These are phyloP conservation scores for Pelargonium fulgidum DNA, from an alignment of 441 rosid genomes.

Conservation along the genomic window DNA sequence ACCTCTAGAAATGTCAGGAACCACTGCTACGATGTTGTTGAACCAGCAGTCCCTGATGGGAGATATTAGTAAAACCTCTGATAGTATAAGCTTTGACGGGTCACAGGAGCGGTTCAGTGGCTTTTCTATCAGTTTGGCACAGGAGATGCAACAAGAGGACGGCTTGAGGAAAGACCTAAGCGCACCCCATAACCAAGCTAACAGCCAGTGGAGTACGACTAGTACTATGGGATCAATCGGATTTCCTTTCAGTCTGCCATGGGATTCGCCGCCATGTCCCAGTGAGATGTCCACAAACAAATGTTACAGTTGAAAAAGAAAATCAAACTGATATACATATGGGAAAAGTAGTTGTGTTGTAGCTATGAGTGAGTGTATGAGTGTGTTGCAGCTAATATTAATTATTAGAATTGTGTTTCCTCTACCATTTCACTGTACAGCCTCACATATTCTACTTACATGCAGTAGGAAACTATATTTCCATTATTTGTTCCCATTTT, in stretches of 20 bases:
- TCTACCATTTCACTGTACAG: no score
- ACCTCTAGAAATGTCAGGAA: constrained; percentile 31
- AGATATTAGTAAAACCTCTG: not conserved
- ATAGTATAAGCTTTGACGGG: constrained; percentile 29
- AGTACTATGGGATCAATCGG: constrained; percentile 24
- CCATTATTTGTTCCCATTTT: no score
- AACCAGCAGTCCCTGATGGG: constrained; percentile 10
- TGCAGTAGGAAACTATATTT: no score
- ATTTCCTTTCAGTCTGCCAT: constrained; percentile 57
- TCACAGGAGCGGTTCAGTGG: constrained; percentile 28
- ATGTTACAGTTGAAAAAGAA: constrained; percentile 38
- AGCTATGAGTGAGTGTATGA: no score
- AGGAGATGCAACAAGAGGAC: constrained; percentile 29
- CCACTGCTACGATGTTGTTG: constrained; percentile 20
- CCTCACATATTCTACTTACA: no score
- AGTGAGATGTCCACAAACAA: constrained; percentile 49
- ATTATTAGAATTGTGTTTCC: no score
- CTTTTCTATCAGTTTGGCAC: constrained; percentile 34
- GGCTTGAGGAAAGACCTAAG: constrained; percentile 25
- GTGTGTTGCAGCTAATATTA: no score
- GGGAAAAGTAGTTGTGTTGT: no score
- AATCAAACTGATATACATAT: constrained; percentile 1
- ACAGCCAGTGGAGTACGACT: no score
- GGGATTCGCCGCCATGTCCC: constrained; percentile 54
- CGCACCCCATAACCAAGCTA: not conserved